A percentile compares a stretch with the other conserved stretches of the same genome.
These are phyloP conservation scores for Blastobotrys peoriensis DNA, from an alignment of 805 yeast species.

Conservation along the genomic window DNA sequence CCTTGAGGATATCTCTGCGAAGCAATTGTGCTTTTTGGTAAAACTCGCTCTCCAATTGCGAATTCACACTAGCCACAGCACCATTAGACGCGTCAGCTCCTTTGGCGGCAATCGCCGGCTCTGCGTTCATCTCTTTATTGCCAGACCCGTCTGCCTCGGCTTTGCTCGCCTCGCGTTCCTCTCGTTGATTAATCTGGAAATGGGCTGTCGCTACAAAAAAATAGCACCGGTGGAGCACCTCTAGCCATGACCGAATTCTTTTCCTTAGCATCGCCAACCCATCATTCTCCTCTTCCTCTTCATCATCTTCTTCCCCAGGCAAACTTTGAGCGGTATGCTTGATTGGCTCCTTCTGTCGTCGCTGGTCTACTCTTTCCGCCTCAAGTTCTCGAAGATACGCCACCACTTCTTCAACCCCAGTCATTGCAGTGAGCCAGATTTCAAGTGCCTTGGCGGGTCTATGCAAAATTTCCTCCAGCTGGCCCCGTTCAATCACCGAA, in stretches of 20 bases:
- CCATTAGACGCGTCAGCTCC: neutral
- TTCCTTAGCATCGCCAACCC: constrained; percentile 5
- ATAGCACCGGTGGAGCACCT: constrained; percentile 66
- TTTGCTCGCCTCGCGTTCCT: constrained; percentile 14
- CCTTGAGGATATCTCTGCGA: constrained; percentile 48
- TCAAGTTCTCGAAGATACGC: constrained; percentile 16
- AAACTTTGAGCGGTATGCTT: constrained; percentile 12
- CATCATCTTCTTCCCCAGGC: constrained; percentile 12
- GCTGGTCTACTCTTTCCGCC: constrained; percentile 5
- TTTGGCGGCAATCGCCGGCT: neutral
- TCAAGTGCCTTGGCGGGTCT: constrained; percentile 46
- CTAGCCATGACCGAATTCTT: constrained; percentile 42
- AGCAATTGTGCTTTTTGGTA: constrained; percentile 58
- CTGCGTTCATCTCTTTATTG: constrained; percentile 1
- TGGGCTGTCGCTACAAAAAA: constrained; percentile 74
- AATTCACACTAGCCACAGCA: neutral
- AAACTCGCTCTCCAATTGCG: constrained; percentile 39
- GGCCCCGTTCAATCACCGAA: constrained; percentile 56
- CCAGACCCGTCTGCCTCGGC: neutral
- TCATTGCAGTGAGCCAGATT: constrained; percentile 39
- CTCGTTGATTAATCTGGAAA: constrained; percentile 43
- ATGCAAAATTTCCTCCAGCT: constrained; percentile 53
- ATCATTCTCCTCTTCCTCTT: constrained; percentile 9
- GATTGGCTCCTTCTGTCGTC: neutral
- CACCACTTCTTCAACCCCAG: constrained; percentile 27